Conservation (phyloP, 768 basidiomycete species). For the Leccinum uliginosum region DNA sequence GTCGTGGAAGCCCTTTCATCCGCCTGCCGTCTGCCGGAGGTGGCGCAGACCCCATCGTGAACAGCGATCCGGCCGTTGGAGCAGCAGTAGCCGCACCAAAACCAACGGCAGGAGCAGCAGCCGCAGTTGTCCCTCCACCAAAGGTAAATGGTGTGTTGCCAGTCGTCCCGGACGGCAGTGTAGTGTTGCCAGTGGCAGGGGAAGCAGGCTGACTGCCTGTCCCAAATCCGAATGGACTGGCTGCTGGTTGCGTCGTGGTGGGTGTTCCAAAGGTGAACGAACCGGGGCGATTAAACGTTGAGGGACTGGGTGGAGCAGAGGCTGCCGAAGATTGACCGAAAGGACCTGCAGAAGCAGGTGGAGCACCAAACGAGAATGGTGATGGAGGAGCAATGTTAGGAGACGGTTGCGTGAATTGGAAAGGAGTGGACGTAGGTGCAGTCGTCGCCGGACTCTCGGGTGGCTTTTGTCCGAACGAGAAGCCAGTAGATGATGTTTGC, state of each 20-base stretch:
- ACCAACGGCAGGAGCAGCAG: conserved; percentile 33
- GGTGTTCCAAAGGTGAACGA: conserved; percentile 46
- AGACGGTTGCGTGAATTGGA: conserved; percentile 46
- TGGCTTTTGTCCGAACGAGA: conserved; percentile 45
- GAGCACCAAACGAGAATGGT: conserved; percentile 44
- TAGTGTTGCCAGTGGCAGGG: conserved; percentile 42
- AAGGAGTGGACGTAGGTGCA: conserved; percentile 37
- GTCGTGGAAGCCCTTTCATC: conserved; percentile 55
- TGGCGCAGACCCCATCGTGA: conserved; percentile 60
- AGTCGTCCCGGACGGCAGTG: conserved; percentile 28
- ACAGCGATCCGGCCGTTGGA: conserved; percentile 33
- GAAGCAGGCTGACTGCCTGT: conserved; percentile 53
- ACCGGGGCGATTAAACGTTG: conserved; percentile 46
- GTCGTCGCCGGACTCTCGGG: conserved; percentile 36
- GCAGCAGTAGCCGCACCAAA: conserved; percentile 42
- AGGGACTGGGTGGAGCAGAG: conserved; percentile 56
- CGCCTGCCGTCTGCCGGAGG: conserved; percentile 37
- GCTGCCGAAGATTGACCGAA: conserved; percentile 40
- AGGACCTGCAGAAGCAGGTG: conserved; percentile 32
- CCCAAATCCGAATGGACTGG: conserved; percentile 47
- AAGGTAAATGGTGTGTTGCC: conserved; percentile 34
- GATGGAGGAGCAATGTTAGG: conserved; percentile 33
- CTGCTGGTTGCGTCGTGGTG: conserved; percentile 32
- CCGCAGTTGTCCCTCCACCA: conserved; percentile 29
- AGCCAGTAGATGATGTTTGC: conserved; percentile 37